Evolutionary conservation across 345 rosid species (phyloP).

Genomic region (Arabidopsis suecica): DNA sequence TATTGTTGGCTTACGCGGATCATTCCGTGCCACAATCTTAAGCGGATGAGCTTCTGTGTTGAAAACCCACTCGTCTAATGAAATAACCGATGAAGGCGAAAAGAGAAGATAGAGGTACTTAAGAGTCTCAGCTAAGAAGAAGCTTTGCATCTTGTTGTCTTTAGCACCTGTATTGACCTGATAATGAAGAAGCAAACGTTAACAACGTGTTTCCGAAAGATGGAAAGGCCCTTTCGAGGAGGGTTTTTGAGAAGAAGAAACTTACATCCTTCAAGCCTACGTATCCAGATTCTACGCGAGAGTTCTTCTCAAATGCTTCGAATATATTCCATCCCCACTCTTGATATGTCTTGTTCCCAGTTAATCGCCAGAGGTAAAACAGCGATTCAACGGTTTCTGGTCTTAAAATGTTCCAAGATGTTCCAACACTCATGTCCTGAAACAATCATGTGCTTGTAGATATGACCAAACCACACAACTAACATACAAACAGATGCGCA

Average conservation of each 20-base stretch:
- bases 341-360: conserved; percentile 91
- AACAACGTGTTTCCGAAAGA: not conserved
- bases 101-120: conserved; percentile 90
- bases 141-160: conserved; percentile 98
- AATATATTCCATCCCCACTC: conserved; percentile 99
- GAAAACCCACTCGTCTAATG: conserved; percentile 98
- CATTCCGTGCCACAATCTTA: conserved; percentile 63
- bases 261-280: conserved; percentile 96
- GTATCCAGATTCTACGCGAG: conserved; percentile 82
- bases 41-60: conserved; percentile 98
- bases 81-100: conserved; percentile 77
- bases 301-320: conserved; percentile 91
- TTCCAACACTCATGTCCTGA: conserved; percentile 98
- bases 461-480: conserved; percentile 20
- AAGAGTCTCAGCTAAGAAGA: conserved; percentile 95
- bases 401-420: conserved; percentile 95
- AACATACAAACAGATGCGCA: not conserved
- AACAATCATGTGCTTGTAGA: conserved; percentile 23
- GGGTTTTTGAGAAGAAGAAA: conserved; percentile 6
- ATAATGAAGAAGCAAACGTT: conserved; percentile 1
- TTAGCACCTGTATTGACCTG: conserved; percentile 86
- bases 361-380: conserved; percentile 91
- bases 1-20: conserved; percentile 37
- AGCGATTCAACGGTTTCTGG: conserved; percentile 98
- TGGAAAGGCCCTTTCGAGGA: not conserved